Evolutionary conservation across 2,329 filamentous ascomycete genomes (phyloP), one percentile per base, ranked within the genome.

Genomic region (Alternaria sp.): DNA sequence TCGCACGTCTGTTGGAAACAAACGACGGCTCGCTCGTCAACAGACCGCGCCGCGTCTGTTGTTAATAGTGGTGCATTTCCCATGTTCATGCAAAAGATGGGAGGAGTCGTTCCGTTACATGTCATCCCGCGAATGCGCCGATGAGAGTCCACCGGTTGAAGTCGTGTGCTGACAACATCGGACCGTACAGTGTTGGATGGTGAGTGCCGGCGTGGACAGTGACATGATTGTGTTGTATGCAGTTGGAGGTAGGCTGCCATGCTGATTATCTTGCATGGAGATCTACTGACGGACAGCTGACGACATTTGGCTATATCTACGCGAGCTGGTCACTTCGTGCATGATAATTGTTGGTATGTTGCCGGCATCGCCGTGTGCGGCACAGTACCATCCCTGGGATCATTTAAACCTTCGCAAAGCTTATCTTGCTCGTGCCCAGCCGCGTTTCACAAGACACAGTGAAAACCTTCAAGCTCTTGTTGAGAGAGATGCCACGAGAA

Each of bases 1-100:
- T 73, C 71, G 72, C 73, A 74, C 67, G 59, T 67, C 48, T 69
- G 65, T 65, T 58, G 57, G 63, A 67, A 69, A 67, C 66, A 60
- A 63, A 62, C 49, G 54, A 46, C 45, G 46, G 40, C 44, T 56
- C 40, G 46, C 58, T 58, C 43, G 51, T 56, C 40, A 59, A 34
- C 22, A 54, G 12, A 34, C 54, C 53, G 48, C 51, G 51, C 57
- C 51, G 59, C 56, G 57, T 62, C 16, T 60, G 57, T 56, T 55
- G 32, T 59, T 62, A 41, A 62, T 48, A 61, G 40, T 40, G 30
- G 41, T 45, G 18, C 53, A 54, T 60, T 54, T 64, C 55, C 48
- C 40, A 28, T 48, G 10, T 60, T 68, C 45, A 64, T 68, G 65
- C 62, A 34, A 50, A 57, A 10, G 28, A 45, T 30, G 34, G 25